Base-by-base conservation (phyloP, 106 monocot genomes). In the Apostasia ramifera region DNA sequence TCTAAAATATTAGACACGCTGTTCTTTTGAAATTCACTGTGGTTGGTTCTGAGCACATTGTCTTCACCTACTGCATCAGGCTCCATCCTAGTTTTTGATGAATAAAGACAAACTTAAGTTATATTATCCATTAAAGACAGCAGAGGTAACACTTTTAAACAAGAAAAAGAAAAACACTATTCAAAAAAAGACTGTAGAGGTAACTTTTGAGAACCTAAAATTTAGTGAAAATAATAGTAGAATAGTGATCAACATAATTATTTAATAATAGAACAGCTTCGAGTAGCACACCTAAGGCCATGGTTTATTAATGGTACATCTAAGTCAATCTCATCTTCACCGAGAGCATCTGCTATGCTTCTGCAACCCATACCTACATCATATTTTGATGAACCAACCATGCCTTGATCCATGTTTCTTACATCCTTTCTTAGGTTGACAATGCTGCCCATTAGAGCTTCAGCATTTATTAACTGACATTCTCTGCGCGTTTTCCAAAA, bases 401-500 rank as follows among this genome's bases (percentile, higher is more conserved):
- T 63, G 58, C 75, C 79, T 67, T 9, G 41, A 70, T 72, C 68
- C 57, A 61, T 71, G 48, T 57, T 57, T 64, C 59, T 70, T 51
- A 73, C 46, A 61, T 85, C 79, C 67, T 74, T 89, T 70, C 81
- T 84, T 67, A 89, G 55, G 4, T 81, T 66, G 38, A 41, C 67
- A 66, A 86, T 66, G 61, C 85, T 81, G 75, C 70, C 66, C 74
- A 70, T 57, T 44, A 98, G 15, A 54, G 74, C 71, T 55, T 92
- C 97, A 15, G 92, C 92, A 80, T 80, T 90, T 47, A 98, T 92
- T 55, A 56, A 71, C n/a, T 90, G 92, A 53, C 97, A 98, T 71
- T 98, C 97, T 81, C 83, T 90, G 26, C 85, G 71, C 59, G 92
- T 92, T 73, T 98, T 98, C 87, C 92, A 89, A 61, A 92, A 98